Evolutionary conservation across 495 filamentous ascomycete species (phyloP), one percentile per base, ranked within the genome.

Genomic region (Tricharina praecox): DNA sequence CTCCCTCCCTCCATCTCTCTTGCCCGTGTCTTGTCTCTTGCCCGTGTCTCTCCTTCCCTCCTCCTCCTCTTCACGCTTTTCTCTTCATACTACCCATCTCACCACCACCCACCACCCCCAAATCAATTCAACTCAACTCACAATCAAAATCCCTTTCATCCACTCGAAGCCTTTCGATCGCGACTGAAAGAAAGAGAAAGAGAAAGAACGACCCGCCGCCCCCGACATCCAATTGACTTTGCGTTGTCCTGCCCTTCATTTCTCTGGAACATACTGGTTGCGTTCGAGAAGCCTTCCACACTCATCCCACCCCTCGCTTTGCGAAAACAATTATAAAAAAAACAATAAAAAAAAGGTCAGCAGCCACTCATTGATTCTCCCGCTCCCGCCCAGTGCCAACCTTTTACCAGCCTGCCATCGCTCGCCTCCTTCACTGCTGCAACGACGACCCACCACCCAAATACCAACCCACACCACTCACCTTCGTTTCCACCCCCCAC

Each of bases 181-280:
- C n/a, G n/a, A n/a, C n/a, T n/a, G n/a, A n/a, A n/a, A n/a, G n/a
- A n/a, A n/a, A n/a, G n/a, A n/a, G n/a, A n/a, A n/a, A n/a, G n/a
- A n/a, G n/a, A n/a, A n/a, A n/a, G n/a, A n/a, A n/a, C n/a, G n/a
- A n/a, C n/a, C n/a, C n/a, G n/a, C n/a, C n/a, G n/a, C n/a, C n/a
- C 7, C 13, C 28, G 28, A 32, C 28, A 9, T 43, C 49, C 23
- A 25, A 45, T 50, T 16, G 49, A 23, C 23, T 24, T 33, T 3
- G 18, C 20, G 16, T 33, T 49, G 48, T 50, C 43, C 34, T 36
- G n/a, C 34, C 15, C 34, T 4, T 15, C 15, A 36, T 15, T 36
- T 18, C n/a, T 18, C 19, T 18, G n/a, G 34, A 36, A 36, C 34
- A 36, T 36, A 18, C 34, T 36, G 8, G 8, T 18, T 18, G 8